A percentile compares a stretch with the other conserved stretches of the same genome.
These are phyloP conservation scores for Dillenia turbinata DNA, from an alignment of 164 flowering plant species.

Conservation along the genomic window DNA sequence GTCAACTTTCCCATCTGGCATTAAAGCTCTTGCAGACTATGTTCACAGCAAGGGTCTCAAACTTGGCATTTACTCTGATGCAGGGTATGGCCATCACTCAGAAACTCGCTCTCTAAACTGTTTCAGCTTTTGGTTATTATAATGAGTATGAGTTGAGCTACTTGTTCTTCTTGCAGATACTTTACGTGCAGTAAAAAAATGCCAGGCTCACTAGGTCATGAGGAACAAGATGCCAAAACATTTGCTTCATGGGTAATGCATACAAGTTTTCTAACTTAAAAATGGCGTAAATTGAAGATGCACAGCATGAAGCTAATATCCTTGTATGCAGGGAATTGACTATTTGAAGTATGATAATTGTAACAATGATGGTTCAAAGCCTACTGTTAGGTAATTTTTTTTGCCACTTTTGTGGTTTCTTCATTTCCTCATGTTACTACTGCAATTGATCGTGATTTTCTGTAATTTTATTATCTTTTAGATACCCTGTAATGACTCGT, in stretches of 20 bases:
- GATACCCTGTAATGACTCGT: conserved; percentile 58
- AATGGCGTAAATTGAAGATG: too few species aligned
- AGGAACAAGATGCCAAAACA: conserved; percentile 36
- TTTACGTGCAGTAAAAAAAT: conserved; percentile 28
- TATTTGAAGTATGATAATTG: conserved; percentile 36
- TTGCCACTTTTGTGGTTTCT: too few species aligned
- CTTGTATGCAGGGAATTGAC: conserved; percentile 23
- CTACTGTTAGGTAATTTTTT: conserved; percentile 21
- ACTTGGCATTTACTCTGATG: conserved; percentile 38
- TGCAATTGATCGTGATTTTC: too few species aligned
- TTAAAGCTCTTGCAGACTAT: conserved; percentile 38
- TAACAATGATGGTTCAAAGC: conserved; percentile 20
- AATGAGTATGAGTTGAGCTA: too few species aligned
- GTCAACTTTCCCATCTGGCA: conserved; percentile 37
- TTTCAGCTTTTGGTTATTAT: too few species aligned
- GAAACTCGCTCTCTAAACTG: too few species aligned
- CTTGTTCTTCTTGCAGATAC: conserved; percentile 11
- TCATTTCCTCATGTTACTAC: too few species aligned
- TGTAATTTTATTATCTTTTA: conserved; percentile 6
- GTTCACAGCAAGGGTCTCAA: conserved; percentile 38
- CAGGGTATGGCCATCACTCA: conserved; percentile 20
- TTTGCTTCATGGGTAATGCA: conserved; percentile 39
- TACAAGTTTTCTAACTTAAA: too few species aligned
- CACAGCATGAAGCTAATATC: too few species aligned
- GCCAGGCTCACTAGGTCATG: conserved; percentile 45